phyloP scores from a whole-genome alignment of 2,329 filamentous ascomycete genomes.

The Colletotrichum scovillei region DNA sequence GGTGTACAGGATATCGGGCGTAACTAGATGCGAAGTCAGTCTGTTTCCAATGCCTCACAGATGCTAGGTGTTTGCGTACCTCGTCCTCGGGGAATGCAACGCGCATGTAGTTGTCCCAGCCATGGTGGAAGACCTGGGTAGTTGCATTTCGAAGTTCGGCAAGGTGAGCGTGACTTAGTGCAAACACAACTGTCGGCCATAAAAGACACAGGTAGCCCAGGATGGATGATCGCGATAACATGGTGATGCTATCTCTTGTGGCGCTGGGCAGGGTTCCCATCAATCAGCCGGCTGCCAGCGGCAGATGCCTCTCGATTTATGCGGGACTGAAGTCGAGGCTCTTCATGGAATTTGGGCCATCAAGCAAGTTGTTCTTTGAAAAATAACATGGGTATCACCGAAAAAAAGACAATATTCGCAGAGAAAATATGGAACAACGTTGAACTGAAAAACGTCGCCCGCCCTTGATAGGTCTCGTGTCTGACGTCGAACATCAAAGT shows the following conservation, averaged over 20 bases:
- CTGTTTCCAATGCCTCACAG: not conserved
- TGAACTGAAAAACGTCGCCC: not conserved
- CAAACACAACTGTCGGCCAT: constrained; percentile 52
- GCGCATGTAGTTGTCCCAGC: constrained; percentile 93
- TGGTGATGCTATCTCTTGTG: constrained; percentile 28
- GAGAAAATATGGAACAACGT: constrained; percentile 7
- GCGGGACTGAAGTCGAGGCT: constrained; percentile 16
- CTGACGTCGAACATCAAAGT: constrained; percentile 19
- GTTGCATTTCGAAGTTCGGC: constrained; percentile 68
- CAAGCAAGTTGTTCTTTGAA: constrained; percentile 2
- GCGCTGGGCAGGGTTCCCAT: constrained; percentile 37
- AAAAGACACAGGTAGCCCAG: constrained; percentile 43
- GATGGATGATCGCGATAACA: constrained; percentile 40
- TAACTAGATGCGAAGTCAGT: constrained; percentile 61
- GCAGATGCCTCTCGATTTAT: constrained; percentile 36
- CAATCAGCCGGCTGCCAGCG: constrained; percentile 27
- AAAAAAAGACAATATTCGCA: not conserved
- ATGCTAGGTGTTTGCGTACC: constrained; percentile 52
- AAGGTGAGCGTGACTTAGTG: constrained; percentile 68
- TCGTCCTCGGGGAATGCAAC: constrained; percentile 97
- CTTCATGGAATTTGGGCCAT: constrained; percentile 23
- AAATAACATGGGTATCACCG: constrained; percentile 3
- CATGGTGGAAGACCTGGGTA: constrained; percentile 93
- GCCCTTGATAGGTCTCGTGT: constrained; percentile 24
- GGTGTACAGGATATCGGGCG: constrained; percentile 87